Evolutionary conservation across 306 rosid species (phyloP), one percentile per base, ranked within the genome.

Genomic region (Pyrus betulifolia): DNA sequence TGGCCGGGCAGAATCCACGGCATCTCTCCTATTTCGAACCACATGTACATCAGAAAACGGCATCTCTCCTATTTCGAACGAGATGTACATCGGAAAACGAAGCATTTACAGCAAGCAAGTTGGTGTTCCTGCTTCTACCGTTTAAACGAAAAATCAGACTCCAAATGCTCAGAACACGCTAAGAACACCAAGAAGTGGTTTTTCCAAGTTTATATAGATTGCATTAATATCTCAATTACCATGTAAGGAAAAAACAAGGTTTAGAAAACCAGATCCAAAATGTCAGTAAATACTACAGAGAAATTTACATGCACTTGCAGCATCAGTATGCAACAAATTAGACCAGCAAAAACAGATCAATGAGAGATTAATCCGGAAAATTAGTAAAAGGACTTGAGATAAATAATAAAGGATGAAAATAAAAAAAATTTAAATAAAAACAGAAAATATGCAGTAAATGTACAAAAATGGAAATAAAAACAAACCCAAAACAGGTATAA

Each of bases 391-490:
- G 66, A 66, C 40, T 14, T 9, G 23, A 74, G 22, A 40, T n/a
- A 12, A 62, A 11, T 17, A 44, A 5, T 51, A 18, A 27, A 25
- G 38, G 38, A 35, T 12, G 38, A 57, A 14, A 12, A 70, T 42
- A 23, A 67, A n/a, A 22, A 33, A 27, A 59, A 57, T 15, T 49
- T 49, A 49, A 51, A 62, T 17, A 44, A 11, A 38, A 51, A 31
- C 30, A 66, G 23, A 11, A 1, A 57, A 21, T 58, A 65, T 62
- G 72, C 71, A 38, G 42, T 6, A 61, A 65, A 45, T 58, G 44
- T 45, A 46, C 18, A 70, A 60, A 72, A 30, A 11, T 49, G 76
- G 60, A 82, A 80, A 42, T 72, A 55, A 75, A 71, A 76, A 81
- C 17, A 13, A 28, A 69, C 76, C 68, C 69, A 73, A 81, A 46